A percentile compares a stretch with the other conserved stretches of the same genome.
These are phyloP conservation scores for Fagus crenata DNA, from an alignment of 306 rosid genomes.

Conservation along the genomic window DNA sequence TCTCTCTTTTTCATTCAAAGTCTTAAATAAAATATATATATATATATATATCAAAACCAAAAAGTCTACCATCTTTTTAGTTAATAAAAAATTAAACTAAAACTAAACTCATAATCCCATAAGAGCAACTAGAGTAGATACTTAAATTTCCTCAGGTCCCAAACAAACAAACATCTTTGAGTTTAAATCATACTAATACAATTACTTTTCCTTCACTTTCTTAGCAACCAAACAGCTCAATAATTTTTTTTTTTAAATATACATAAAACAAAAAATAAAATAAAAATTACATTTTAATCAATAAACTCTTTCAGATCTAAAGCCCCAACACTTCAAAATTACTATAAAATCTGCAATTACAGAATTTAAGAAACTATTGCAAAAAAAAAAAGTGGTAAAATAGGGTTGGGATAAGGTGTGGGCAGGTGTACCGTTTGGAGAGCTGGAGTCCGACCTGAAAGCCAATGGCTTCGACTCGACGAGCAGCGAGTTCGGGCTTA, in stretches of 20 bases:
- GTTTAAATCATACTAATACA: not conserved
- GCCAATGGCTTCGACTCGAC: conserved; percentile 93
- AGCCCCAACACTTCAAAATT: not conserved
- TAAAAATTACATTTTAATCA: too few species aligned
- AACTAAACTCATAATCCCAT: not conserved
- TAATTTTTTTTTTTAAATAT: not conserved
- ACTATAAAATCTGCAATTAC: too few species aligned
- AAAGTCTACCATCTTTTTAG: too few species aligned
- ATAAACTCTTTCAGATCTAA: conserved; percentile 27
- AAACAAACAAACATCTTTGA: not conserved
- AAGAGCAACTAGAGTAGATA: not conserved
- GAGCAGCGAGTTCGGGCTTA: conserved; percentile 94
- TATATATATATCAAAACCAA: not conserved
- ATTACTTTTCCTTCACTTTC: not conserved
- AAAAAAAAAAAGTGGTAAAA: not conserved
- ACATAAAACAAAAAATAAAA: too few species aligned
- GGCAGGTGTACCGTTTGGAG: conserved; percentile 69
- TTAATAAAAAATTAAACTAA: not conserved
- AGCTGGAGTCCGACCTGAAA: conserved; percentile 98
- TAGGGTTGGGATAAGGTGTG: not conserved
- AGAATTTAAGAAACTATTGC: not conserved
- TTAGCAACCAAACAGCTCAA: conserved; percentile 7
- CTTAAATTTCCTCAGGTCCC: not conserved
- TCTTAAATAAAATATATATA: too few species aligned
- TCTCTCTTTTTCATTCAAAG: not conserved